Conservation (phyloP, 306 rosid genomes). For the Trichosanthes truncata region DNA sequence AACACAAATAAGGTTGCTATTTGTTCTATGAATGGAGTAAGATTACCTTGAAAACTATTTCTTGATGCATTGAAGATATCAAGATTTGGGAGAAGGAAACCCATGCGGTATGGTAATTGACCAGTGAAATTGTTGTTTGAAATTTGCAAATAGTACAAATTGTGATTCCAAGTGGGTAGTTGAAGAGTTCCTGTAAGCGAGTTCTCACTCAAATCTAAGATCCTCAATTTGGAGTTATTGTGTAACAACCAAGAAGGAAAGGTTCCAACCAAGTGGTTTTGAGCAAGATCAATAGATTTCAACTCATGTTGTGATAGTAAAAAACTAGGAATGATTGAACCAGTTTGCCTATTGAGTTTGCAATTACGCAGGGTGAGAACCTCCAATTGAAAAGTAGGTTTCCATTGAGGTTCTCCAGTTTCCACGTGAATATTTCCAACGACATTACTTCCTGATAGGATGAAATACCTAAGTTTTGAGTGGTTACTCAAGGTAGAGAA, state of each 20-base stretch:
- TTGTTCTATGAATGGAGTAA: no score
- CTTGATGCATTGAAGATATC: no score
- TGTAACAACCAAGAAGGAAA: not conserved
- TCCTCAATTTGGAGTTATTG: not conserved
- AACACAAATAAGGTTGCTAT: no score
- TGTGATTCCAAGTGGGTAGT: not conserved
- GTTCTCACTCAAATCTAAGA: not conserved
- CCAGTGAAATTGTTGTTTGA: not conserved
- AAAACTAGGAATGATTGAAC: not conserved
- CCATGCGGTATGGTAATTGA: no score
- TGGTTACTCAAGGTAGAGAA: conserved; percentile 8
- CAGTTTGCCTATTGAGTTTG: not conserved
- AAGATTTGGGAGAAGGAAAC: no score
- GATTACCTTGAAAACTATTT: no score
- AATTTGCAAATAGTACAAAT: not conserved
- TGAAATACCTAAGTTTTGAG: conserved; percentile 3
- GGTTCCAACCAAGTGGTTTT: not conserved
- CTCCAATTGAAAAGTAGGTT: conserved; percentile 7
- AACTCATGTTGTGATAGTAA: not conserved
- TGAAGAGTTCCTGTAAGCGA: not conserved
- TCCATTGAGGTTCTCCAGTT: not conserved
- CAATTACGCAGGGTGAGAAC: not conserved
- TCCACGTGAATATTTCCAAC: conserved; percentile 8
- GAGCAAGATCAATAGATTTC: not conserved
- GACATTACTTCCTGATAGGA: not conserved